Percentiles rank a stretch among this genome's conserved stretches.
These are phyloP conservation scores for Tilletia caries DNA, from an alignment of 1,284 basidiomycete species.

Conservation along the genomic window DNA sequence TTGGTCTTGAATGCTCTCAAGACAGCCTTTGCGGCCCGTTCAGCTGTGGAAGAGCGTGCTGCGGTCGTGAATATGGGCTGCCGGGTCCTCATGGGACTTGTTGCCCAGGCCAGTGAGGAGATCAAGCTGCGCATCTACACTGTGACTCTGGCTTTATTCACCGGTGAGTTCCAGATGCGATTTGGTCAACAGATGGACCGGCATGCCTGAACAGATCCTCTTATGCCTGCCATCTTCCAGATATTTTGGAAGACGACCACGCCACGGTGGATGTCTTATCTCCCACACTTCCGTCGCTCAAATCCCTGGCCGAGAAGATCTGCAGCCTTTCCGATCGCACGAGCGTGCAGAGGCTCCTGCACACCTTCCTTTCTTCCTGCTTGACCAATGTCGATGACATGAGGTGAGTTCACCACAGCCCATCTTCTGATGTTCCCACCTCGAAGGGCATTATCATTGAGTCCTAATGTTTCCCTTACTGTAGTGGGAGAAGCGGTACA, in stretches of 20 bases:
- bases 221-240: neutral
- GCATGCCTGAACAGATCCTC: neutral
- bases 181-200: neutral
- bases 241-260: conserved; percentile 33
- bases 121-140: conserved; percentile 78
- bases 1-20: conserved; percentile 14
- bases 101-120: conserved; percentile 63
- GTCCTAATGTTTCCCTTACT: neutral
- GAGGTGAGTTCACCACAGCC: conserved; percentile 63
- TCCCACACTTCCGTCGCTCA: conserved; percentile 38
- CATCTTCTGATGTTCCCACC: too few relatives aligned
- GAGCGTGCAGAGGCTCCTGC: conserved; percentile 63
- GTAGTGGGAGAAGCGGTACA: conserved; percentile 60
- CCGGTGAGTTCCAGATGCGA: neutral
- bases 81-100: conserved; percentile 63
- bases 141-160: conserved; percentile 56
- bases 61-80: conserved; percentile 62
- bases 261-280: conserved; percentile 36
- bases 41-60: conserved; percentile 56
- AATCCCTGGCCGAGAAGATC: conserved; percentile 39
- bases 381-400: conserved; percentile 84
- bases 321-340: conserved; percentile 29
- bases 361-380: conserved; percentile 80
- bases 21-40: conserved; percentile 54
- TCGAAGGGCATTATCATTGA: neutral